Evolutionary conservation across 768 basidiomycete species (phyloP), one percentile per base, ranked within the genome.

Genomic region (Panus rudis): DNA sequence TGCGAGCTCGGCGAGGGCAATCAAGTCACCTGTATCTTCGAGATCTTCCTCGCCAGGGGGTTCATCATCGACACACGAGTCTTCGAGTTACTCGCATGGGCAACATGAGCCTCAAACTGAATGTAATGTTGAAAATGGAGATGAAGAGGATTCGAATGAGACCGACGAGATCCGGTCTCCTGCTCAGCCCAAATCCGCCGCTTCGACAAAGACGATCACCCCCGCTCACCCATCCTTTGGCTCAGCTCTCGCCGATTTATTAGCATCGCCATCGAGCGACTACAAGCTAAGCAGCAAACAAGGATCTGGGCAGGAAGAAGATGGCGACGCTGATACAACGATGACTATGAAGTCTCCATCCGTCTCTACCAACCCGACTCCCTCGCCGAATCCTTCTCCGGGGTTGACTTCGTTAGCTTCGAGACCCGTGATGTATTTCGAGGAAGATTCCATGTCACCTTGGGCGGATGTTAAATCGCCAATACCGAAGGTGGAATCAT

Each of bases 391-490:
- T 5, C 51, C 55, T 14, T 57, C 56, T 4, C 53, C 56, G 13
- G 49, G 35, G 11, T 47, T n/a, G 46, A 46, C 4, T 55, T 52
- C 34, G 28, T 35, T 8, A 14, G 33, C 45, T 0, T 24, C 42
- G 6, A 53, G 52, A 6, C 47, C 57, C 0, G 30, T 56, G 5
- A 46, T 48, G 24, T 60, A 53, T 47, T 51, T 51, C 34, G 54
- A 53, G 7, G 46, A 52, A 21, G 58, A 60, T 17, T 8, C 8
- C 31, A 50, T 50, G 38, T 60, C 58, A 2, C 58, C 58, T 1
- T 60, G 58, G 58, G 56, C 54, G 16, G 58, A 60, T 31, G 57
- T 47, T 17, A n/a, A n/a, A n/a, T n/a, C n/a, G n/a, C n/a, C n/a
- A n/a, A n/a, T n/a, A n/a, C n/a, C n/a, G n/a, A n/a, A n/a, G n/a